Base-by-base conservation (phyloP, 1,284 basidiomycete genomes). In the Cerrena zonata region DNA sequence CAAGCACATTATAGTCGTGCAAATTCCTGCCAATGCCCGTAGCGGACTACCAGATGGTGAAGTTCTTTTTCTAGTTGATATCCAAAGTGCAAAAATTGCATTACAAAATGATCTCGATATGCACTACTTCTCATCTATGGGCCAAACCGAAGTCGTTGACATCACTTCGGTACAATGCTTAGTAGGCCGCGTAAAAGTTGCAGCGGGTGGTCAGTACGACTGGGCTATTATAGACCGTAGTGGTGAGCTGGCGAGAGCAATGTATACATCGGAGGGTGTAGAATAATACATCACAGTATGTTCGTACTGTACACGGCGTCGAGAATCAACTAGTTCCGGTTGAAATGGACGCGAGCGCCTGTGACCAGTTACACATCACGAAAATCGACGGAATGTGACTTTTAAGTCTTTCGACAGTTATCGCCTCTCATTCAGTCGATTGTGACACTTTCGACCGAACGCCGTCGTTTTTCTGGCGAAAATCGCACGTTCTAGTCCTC, bases 151-250 rank as follows among this genome's bases (percentile, higher is more conserved):
- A 0, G 43, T 47, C 18, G 43, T 57, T 18, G 56, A 55, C 13
- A 45, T 55, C 22, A 41, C 50, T 15, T 48, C 51, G 1, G 41
- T 57, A 10, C 49, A 51, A 44, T 57, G 56, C 23, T 13, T 55
- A 10, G 56, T 57, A 4, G 53, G 53, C 0, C 46, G 51, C 1
- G 25, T 57, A 12, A 1, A 21, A 1, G n/a, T n/a, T n/a, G n/a
- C n/a, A n/a, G n/a, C n/a, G n/a, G 55, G 51, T 39, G 27, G 4
- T 24, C 5, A 34, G 21, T 34, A 51, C 1, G 41, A 30, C 12
- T 57, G 48, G 45, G 55, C 53, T 0, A 46, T 56, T 36, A 53
- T 54, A 2, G 55, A 56, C 44, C 50, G 53, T 11, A 56, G 55
- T 38, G 55, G 55, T 1, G 7, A 44, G 5, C 49, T 56, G 2